Evolutionary conservation across 495 filamentous ascomycete genomes (phyloP).

Genomic region (Tetracladium setigerum): DNA sequence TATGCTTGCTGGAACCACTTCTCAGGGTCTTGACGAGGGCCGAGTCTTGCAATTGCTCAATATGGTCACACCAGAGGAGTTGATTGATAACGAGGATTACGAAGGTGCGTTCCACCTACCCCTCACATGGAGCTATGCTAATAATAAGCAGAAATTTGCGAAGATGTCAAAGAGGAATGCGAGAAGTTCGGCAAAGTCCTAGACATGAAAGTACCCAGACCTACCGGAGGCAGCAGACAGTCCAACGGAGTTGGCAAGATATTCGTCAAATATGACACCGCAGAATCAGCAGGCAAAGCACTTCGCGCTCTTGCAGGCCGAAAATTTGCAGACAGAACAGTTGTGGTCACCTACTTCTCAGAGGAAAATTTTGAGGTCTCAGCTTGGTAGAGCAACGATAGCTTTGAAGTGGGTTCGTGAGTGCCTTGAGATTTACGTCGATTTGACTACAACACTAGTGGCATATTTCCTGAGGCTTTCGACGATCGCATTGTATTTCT

Average conservation of each 20-base stretch:
- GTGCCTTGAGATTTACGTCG: no score
- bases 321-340: constrained; percentile 92
- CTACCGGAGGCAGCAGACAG: constrained; percentile 69
- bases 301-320: constrained; percentile 80
- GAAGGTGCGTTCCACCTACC: constrained; percentile 51
- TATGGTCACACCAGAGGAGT: constrained; percentile 94
- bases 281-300: constrained; percentile 74
- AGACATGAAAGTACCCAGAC: constrained; percentile 85
- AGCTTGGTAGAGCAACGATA: constrained; percentile 53
- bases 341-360: constrained; percentile 91
- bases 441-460: no score
- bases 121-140: not conserved
- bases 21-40: constrained; percentile 62
- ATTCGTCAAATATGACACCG: constrained; percentile 81
- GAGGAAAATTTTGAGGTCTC: constrained; percentile 81
- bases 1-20: constrained; percentile 92
- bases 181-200: constrained; percentile 78
- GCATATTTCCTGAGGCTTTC: no score
- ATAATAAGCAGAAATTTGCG: constrained; percentile 67
- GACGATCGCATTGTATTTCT: no score
- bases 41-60: constrained; percentile 89
- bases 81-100: constrained; percentile 90
- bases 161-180: constrained; percentile 89
- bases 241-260: constrained; percentile 94
- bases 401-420: not conserved